Percentiles rank a stretch among this genome's conserved stretches.
phyloP scores from a whole-genome alignment of 2,329 filamentous ascomycete genomes.

The Nakataea oryzae region DNA sequence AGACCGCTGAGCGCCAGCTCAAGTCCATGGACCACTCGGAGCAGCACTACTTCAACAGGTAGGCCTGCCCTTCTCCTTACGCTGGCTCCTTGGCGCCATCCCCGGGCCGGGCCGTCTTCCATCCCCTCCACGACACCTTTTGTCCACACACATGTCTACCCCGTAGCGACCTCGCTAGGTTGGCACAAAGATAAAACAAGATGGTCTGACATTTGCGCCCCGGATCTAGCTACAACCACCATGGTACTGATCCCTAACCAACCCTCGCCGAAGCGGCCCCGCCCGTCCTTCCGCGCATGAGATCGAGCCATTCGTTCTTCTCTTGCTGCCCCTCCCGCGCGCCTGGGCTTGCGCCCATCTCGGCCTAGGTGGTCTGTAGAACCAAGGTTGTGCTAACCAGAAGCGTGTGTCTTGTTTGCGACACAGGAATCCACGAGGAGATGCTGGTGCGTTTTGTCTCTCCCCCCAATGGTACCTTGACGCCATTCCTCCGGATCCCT shows the following conservation, averaged over 20 bases:
- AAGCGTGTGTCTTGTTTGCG: background rate
- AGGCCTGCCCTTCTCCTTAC: slow-evolving; percentile 14
- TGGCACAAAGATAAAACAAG: background rate
- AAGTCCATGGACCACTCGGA: slow-evolving; percentile 82
- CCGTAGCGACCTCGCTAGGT: background rate
- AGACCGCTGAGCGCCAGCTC: slow-evolving; percentile 51
- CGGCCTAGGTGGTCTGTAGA: background rate
- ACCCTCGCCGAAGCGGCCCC: background rate
- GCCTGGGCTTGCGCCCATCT: background rate
- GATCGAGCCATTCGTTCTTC: background rate
- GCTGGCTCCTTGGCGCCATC: background rate
- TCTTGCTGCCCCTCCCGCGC: too few species aligned
- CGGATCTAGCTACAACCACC: slow-evolving; percentile 80
- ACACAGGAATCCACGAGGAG: slow-evolving; percentile 87
- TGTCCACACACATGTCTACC: background rate
- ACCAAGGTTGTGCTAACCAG: background rate
- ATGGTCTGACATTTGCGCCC: background rate
- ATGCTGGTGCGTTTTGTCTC: slow-evolving; percentile 67
- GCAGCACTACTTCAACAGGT: slow-evolving; percentile 99
- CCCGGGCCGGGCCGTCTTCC: background rate
- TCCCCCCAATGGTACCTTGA: slow-evolving; percentile 5
- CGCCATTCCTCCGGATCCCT: slow-evolving; percentile 7
- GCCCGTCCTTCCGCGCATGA: background rate
- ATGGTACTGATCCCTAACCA: slow-evolving; percentile 50
- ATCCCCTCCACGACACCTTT: background rate